Evolutionary conservation across 352 stramenopile genomes (phyloP).

Genomic region (Phytophthora litchii): DNA sequence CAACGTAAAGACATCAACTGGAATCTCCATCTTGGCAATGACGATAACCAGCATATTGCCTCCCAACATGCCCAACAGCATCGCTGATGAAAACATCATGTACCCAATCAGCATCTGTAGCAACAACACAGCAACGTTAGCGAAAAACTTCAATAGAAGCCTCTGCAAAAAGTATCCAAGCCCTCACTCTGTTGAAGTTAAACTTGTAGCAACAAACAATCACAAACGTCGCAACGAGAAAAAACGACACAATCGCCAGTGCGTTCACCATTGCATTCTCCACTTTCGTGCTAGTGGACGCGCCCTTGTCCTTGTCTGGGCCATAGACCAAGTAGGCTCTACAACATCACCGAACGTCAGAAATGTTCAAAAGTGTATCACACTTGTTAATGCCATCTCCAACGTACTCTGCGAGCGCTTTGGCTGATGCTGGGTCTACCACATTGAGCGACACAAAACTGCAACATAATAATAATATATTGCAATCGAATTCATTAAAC

Average conservation of each 20-base stretch:
- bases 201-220: constrained; percentile 93
- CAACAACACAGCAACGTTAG: constrained; percentile 3
- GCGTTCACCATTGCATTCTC: constrained; percentile 86
- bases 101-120: constrained; percentile 82
- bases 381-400: background rate
- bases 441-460: constrained; percentile 87
- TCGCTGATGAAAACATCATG: constrained; percentile 91
- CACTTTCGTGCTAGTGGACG: constrained; percentile 72
- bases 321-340: constrained; percentile 86
- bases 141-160: background rate
- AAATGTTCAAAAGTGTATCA: background rate
- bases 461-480: constrained; percentile 9
- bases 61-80: constrained; percentile 85
- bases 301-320: constrained; percentile 53
- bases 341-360: constrained; percentile 9
- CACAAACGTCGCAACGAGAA: constrained; percentile 89
- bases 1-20: constrained; percentile 69
- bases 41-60: constrained; percentile 85
- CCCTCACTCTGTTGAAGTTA: constrained; percentile 81
- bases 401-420: constrained; percentile 73
- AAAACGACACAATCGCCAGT: constrained; percentile 90
- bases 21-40: constrained; percentile 61
- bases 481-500: constrained; percentile 3
- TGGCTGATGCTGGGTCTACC: constrained; percentile 73
- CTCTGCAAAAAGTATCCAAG: background rate